phyloP scores from a whole-genome alignment of 208 protist species.

The Wallacemonas sp. region DNA sequence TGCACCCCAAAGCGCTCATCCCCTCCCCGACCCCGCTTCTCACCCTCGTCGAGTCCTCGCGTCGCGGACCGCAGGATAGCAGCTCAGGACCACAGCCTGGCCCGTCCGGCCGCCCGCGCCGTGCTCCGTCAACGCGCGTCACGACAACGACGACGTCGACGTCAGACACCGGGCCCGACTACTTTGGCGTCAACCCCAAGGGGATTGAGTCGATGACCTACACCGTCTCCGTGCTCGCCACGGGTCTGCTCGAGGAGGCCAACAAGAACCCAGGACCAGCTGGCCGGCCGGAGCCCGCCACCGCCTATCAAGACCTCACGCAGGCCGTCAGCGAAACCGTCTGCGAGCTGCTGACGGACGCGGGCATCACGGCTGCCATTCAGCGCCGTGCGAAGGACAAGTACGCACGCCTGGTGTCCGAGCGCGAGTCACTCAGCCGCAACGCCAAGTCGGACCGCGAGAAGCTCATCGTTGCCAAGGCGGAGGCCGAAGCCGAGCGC shows the following conservation, averaged over 20 bases:
- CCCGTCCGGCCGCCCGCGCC: too few species aligned
- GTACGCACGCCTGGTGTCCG: conserved; percentile 29
- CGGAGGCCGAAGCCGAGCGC: conserved; percentile 72
- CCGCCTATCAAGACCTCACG: conserved; percentile 45
- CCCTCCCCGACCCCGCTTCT: conserved; percentile 13
- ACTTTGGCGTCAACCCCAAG: conserved; percentile 38
- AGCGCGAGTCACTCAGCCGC: conserved; percentile 13
- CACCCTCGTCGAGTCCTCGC: neutral
- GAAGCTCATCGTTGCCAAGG: conserved; percentile 58
- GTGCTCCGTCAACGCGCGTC: too few species aligned
- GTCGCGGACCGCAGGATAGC: neutral
- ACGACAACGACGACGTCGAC: too few species aligned
- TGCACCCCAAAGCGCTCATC: conserved; percentile 11
- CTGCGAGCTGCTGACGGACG: conserved; percentile 65
- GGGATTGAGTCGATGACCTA: conserved; percentile 50
- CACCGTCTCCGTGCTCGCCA: conserved; percentile 48
- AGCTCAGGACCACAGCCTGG: too few species aligned
- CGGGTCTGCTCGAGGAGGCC: conserved; percentile 38
- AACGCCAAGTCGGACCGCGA: conserved; percentile 46
- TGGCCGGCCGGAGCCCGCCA: conserved; percentile 15
- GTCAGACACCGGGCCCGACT: conserved; percentile 9
- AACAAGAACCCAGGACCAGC: conserved; percentile 4
- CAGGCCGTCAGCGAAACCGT: conserved; percentile 50
- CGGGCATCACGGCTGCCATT: conserved; percentile 56
- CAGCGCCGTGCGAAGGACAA: conserved; percentile 62